Conservation (phyloP, 2,329 filamentous ascomycete species). For the Aureobasidium sp. region DNA sequence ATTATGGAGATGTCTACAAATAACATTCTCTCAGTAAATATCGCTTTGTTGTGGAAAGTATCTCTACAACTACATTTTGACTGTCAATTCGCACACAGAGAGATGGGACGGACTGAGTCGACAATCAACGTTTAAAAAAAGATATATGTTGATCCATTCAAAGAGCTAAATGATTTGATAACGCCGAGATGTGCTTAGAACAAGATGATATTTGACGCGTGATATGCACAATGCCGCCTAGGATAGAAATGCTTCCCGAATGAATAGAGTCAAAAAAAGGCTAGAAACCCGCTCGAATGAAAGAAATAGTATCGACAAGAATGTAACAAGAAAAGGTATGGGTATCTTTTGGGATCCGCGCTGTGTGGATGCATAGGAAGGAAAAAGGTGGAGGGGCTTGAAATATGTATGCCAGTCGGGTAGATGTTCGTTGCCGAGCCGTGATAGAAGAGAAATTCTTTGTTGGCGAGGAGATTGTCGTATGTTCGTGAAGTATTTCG, state of each 20-base stretch:
- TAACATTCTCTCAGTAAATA: too few relatives aligned
- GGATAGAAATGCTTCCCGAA: background rate
- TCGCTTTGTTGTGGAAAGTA: too few relatives aligned
- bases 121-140: background rate
- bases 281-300: background rate
- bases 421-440: background rate
- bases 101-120: too few relatives aligned
- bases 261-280: background rate
- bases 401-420: background rate
- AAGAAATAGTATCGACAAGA: constrained; percentile 3
- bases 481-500: background rate
- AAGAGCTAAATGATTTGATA: background rate
- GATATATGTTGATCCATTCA: background rate
- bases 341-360: constrained; percentile 7
- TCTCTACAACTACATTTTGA: too few relatives aligned
- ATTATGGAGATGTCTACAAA: too few relatives aligned
- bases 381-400: background rate
- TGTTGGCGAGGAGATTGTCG: background rate
- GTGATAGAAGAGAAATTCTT: background rate
- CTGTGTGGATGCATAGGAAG: constrained; percentile 1
- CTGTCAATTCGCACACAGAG: too few relatives aligned
- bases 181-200: background rate
- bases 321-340: background rate
- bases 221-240: background rate
- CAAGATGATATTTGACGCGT: background rate